Evolutionary conservation across 2,329 filamentous ascomycete species (phyloP).

Genomic region (Atkinsonella hypoxylon): DNA sequence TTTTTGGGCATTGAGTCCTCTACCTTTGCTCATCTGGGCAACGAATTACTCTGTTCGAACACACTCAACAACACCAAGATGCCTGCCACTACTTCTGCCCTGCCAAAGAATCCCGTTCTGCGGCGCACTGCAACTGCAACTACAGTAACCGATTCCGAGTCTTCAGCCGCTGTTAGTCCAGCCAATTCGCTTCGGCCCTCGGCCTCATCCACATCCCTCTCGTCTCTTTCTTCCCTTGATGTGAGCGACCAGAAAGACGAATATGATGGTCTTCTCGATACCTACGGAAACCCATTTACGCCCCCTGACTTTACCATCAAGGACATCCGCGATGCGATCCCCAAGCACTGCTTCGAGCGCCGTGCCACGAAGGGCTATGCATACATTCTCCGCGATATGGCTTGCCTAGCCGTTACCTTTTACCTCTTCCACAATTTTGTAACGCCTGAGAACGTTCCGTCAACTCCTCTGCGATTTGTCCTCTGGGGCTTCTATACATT

Average conservation of each 20-base stretch:
- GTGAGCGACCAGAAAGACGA: slow-evolving; percentile 24
- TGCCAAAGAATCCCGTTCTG: slow-evolving; percentile 30
- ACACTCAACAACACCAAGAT: slow-evolving; percentile 23
- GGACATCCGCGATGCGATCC: slow-evolving; percentile 92
- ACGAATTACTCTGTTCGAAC: neutral
- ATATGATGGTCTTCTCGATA: slow-evolving; percentile 68
- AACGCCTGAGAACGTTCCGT: slow-evolving; percentile 73
- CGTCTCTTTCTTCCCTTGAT: slow-evolving; percentile 65
- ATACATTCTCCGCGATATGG: slow-evolving; percentile 78
- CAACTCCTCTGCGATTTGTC: slow-evolving; percentile 48
- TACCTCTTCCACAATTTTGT: slow-evolving; percentile 81
- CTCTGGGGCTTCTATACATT: slow-evolving; percentile 60
- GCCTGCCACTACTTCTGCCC: slow-evolving; percentile 33
- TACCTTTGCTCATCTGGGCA: neutral
- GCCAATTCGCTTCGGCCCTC: slow-evolving; percentile 47
- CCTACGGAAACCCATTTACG: slow-evolving; percentile 89
- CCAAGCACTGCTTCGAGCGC: slow-evolving; percentile 91
- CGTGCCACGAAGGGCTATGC: slow-evolving; percentile 61
- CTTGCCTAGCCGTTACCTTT: slow-evolving; percentile 64
- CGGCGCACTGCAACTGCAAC: slow-evolving; percentile 37
- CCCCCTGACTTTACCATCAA: slow-evolving; percentile 96
- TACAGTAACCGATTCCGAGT: slow-evolving; percentile 38
- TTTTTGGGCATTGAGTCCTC: neutral
- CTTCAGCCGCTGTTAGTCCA: slow-evolving; percentile 46
- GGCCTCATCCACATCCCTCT: slow-evolving; percentile 82